Conservation (phyloP, 345 rosid genomes). For the Heritiera fomes region DNA sequence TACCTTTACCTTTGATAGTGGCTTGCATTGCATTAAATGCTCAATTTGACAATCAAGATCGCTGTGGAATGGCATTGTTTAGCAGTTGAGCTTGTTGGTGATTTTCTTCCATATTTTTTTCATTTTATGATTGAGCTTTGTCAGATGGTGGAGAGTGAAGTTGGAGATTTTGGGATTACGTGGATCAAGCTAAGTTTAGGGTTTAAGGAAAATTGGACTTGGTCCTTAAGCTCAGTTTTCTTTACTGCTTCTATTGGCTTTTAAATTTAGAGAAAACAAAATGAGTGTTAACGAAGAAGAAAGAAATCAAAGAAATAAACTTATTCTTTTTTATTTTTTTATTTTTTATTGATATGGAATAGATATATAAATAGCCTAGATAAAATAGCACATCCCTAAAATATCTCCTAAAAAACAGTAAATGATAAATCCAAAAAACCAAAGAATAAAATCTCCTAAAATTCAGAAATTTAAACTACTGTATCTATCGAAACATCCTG, state of each 20-base stretch:
- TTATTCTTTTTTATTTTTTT: no score
- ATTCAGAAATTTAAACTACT: no score
- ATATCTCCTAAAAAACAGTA: no score
- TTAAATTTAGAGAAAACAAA: no score
- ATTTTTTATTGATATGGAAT: no score
- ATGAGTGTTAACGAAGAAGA: no score
- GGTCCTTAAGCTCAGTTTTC: conserved; percentile 21
- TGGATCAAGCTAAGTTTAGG: conserved; percentile 27
- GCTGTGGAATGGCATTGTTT: conserved; percentile 35
- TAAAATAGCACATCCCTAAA: no score
- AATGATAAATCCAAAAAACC: no score
- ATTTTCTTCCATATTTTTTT: background rate
- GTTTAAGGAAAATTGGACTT: conserved; percentile 11
- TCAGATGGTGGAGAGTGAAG: conserved; percentile 6
- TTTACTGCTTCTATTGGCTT: background rate
- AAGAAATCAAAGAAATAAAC: no score
- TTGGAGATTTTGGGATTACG: background rate
- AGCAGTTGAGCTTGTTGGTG: background rate
- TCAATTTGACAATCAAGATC: conserved; percentile 60
- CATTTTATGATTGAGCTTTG: background rate
- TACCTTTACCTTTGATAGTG: conserved; percentile 48
- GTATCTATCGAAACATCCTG: no score
- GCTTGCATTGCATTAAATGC: conserved; percentile 56
- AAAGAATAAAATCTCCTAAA: no score
- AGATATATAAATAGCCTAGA: no score